Evolutionary conservation across 495 filamentous ascomycete species (phyloP), one percentile per base, ranked within the genome.

Genomic region (Tuber microsphaerosporum): DNA sequence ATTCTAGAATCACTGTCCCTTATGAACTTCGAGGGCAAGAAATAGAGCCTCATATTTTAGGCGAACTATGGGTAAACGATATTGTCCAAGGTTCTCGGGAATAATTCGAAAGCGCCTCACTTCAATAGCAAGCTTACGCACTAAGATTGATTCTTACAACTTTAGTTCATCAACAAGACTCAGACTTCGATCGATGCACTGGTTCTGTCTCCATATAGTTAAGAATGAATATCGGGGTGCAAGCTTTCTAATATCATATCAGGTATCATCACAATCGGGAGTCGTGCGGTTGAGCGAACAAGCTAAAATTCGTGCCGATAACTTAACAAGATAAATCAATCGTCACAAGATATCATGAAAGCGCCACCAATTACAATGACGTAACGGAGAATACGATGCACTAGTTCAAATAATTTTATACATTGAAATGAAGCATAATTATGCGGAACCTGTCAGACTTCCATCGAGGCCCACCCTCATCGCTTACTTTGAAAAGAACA

Each of bases 401-500:
- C 22, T 31, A 12, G 26, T 65, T 34, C 10, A 31, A 26, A 65
- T 65, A 65, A 26, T 3, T 31, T 17, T 4, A 34, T 65, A 65
- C 26, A 65, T 65, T 8, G 12, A 19, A 34, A 65, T 65, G 2
- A 65, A 19, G 26, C 4, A 34, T 34, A 65, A 65, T 17, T 14
- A 17, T 65, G 79, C 74, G 77, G 80, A 69, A 82, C 88, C 88
- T 88, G 88, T 89, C 88, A 89, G 88, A 89, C 87, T 85, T 88
- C 88, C 88, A 86, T 88, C 88, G 83, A 82, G 81, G 85, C 87
- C 88, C 88, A 88, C 87, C 88, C 87, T 84, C 83, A 80, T 81
- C 82, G 75, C 83, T 86, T 83, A 39, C 72, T 44, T 48, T 69
- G 19, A 65, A 56, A 43, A 44, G 86, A 85, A 84, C 77, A 70